Percentiles rank a stretch among this genome's conserved stretches.
Evolutionary conservation across 176 grass and related monocot species (phyloP).

Genomic region (Dendrocalamus sinicus): DNA sequence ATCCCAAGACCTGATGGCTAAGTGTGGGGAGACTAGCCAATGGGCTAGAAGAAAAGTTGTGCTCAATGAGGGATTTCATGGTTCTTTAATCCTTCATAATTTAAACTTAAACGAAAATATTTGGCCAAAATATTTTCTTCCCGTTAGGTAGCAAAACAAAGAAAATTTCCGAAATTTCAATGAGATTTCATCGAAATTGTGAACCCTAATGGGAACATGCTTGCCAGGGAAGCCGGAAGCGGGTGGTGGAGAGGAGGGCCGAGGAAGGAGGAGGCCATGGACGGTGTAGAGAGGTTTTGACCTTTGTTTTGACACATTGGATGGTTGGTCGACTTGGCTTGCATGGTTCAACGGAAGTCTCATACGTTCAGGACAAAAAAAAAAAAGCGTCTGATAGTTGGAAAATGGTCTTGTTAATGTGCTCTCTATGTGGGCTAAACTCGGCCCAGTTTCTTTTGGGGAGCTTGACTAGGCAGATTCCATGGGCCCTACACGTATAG

Average conservation of each 20-base stretch:
- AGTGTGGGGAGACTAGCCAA: too few relatives aligned
- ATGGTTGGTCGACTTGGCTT: neutral
- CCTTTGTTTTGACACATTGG: neutral
- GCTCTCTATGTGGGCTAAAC: neutral
- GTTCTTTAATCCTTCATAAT: too few relatives aligned
- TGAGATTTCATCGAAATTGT: too few relatives aligned
- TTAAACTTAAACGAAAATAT: too few relatives aligned
- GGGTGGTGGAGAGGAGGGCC: slow-evolving; percentile 37
- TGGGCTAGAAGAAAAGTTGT: too few relatives aligned
- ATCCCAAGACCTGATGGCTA: too few relatives aligned
- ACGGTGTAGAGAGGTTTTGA: slow-evolving; percentile 29
- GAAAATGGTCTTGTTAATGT: neutral
- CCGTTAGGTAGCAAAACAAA: too few relatives aligned
- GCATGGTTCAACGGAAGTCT: neutral
- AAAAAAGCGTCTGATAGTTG: too few relatives aligned
- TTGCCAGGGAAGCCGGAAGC: slow-evolving; percentile 34
- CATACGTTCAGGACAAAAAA: too few relatives aligned
- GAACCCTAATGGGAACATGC: neutral
- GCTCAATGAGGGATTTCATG: too few relatives aligned
- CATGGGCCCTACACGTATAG: neutral
- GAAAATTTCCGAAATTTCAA: too few relatives aligned
- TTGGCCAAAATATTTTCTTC: too few relatives aligned
- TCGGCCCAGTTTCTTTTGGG: neutral
- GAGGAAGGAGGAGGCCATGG: slow-evolving; percentile 41
- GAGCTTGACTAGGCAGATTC: neutral